These are phyloP conservation scores for Nicotiana obtusifolia DNA, from an alignment of 257 asterid species.

Conservation along the genomic window DNA sequence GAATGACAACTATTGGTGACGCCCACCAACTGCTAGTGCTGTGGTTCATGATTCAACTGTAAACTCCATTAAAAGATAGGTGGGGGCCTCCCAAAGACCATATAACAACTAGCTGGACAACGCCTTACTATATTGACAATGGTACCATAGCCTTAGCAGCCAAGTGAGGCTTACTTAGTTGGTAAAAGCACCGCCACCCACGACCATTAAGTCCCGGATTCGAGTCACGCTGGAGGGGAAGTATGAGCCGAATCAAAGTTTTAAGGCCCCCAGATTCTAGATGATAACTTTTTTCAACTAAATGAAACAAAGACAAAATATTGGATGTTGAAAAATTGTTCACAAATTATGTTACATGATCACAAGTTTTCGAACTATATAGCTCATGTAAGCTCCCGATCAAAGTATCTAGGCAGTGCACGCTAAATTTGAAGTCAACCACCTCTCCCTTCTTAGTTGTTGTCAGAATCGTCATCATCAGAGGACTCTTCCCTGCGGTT, in stretches of 20 bases:
- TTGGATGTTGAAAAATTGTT: background rate
- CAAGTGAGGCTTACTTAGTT: too few relatives aligned
- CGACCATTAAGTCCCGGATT: too few relatives aligned
- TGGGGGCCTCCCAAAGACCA: background rate
- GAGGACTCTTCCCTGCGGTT: conserved; percentile 45
- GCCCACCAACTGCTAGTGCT: background rate
- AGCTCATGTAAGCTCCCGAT: background rate
- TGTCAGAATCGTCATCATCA: conserved; percentile 46
- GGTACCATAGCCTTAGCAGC: background rate
- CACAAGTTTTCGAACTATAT: background rate
- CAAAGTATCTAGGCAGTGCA: conserved; percentile 1
- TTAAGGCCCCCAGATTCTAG: background rate
- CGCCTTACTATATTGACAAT: background rate
- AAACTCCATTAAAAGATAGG: background rate
- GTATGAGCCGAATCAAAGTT: background rate
- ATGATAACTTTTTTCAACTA: background rate
- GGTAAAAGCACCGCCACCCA: too few relatives aligned
- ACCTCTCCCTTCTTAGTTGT: conserved; percentile 28
- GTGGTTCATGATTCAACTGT: background rate
- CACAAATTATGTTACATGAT: background rate
- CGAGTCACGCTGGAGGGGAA: too few relatives aligned
- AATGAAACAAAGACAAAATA: background rate
- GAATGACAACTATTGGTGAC: background rate
- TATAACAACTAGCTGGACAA: background rate
- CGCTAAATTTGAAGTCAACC: background rate